Evolutionary conservation across 805 yeast species (phyloP), one percentile per base, ranked within the genome.

Genomic region (Sugiyamaella lignohabitans): DNA sequence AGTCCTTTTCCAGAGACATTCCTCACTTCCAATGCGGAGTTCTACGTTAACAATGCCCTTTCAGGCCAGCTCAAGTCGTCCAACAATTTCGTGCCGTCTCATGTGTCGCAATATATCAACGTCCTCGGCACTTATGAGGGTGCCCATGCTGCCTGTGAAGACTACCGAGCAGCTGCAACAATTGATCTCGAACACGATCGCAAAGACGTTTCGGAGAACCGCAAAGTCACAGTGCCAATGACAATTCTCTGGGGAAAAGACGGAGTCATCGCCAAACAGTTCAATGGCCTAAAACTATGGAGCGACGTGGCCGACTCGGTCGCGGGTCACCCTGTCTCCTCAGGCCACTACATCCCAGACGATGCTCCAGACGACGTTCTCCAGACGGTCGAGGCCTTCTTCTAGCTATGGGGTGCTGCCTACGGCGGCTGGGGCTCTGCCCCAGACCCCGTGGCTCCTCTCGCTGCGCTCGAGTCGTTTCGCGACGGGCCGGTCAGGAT

Each of bases 261-360:
- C 14, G 50, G 54, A 5, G 47, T 45, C 5, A 40, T 51, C 21
- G 49, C 30, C 4, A 29, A 35, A 18, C 47, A 52, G 20, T 51
- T 35, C 35, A 42, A 49, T 24, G 35, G 45, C 16, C 36, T 32
- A 17, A 41, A 21, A 10, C 27, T 49, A 19, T 51, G 53, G 53
- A n/a, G 34, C 14, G 29, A 40, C 2, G 47, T 43, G n/a, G 47
- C 47, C 57, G 17, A 62, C 53, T 2, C 74, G 53, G n/a, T 61
- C 42, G 22, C 70, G 53, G 57, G 56, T 70, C 58, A 76, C 72
- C 32, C 76, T 74, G n/a, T 59, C 45, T n/a, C 41, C 38, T 19
- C 53, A 32, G 50, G 50, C 41, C 51, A 53, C 22, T 40, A 42
- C 14, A 41, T 43, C 1, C 44, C 59, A 4, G 48, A 37, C 16